These are phyloP conservation scores for Gossypium rotundifolium DNA, from an alignment of 345 rosid genomes.

Conservation along the genomic window DNA sequence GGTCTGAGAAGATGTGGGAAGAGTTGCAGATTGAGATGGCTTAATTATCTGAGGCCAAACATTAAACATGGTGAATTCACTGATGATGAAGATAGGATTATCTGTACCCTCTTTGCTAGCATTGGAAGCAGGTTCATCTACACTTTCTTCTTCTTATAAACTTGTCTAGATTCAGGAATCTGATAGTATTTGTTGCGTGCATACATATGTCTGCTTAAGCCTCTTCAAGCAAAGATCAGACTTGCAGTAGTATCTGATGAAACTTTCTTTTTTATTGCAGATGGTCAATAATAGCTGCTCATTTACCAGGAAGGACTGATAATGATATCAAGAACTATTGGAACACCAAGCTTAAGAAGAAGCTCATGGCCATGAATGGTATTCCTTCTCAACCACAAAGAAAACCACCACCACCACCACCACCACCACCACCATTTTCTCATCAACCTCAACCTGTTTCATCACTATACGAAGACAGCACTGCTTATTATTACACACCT, in stretches of 20 bases:
- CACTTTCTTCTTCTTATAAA: neutral
- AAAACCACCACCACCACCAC: slow-evolving; percentile 34
- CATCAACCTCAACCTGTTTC: slow-evolving; percentile 18
- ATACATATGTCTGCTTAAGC: too few relatives aligned
- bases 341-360: slow-evolving; percentile 96
- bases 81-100: slow-evolving; percentile 77
- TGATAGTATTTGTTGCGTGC: slow-evolving; percentile 2
- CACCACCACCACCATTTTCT: slow-evolving; percentile 31
- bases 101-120: slow-evolving; percentile 65
- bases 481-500: slow-evolving; percentile 11
- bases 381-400: slow-evolving; percentile 31
- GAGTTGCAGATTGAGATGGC: neutral
- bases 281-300: slow-evolving; percentile 98
- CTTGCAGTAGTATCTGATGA: too few relatives aligned
- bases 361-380: slow-evolving; percentile 41
- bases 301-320: slow-evolving; percentile 93
- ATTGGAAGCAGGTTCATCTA: slow-evolving; percentile 68
- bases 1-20: slow-evolving; percentile 62
- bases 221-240: too few relatives aligned
- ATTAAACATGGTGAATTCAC: slow-evolving; percentile 21
- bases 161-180: slow-evolving; percentile 18
- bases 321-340: slow-evolving; percentile 92
- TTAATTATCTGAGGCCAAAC: neutral
- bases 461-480: slow-evolving; percentile 23
- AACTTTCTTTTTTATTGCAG: slow-evolving; percentile 27